Conservation (phyloP, 1,284 basidiomycete genomes). For the Apiotrichum domesticum region DNA sequence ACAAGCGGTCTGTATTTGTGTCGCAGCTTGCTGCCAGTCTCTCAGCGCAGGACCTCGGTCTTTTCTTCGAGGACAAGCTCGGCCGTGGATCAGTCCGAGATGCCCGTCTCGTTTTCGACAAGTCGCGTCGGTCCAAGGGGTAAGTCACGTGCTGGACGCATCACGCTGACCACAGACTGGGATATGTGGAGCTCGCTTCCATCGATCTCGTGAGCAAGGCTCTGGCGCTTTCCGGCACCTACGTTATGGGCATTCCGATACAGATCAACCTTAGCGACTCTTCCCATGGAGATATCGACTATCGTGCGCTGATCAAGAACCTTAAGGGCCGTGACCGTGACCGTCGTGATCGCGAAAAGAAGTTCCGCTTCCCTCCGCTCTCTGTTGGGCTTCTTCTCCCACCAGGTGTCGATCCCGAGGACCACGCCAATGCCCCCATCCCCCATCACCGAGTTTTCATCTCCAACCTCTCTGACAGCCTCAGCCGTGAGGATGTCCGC, state of each 20-base stretch:
- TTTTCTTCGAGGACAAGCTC: conserved; percentile 97
- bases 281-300: conserved; percentile 57
- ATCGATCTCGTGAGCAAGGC: conserved; percentile 89
- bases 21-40: conserved; percentile 93
- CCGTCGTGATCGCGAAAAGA: conserved; percentile 4
- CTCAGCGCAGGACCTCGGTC: conserved; percentile 89
- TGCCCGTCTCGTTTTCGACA: conserved; percentile 89
- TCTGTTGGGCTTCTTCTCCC: conserved; percentile 29
- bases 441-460: conserved; percentile 77
- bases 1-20: conserved; percentile 74
- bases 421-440: conserved; percentile 46
- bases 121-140: conserved; percentile 93
- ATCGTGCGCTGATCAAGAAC: conserved; percentile 8
- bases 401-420: conserved; percentile 42
- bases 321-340: conserved; percentile 9
- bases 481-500: conserved; percentile 91
- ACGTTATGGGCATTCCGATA: conserved; percentile 96
- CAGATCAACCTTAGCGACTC: conserved; percentile 94
- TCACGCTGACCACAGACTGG: conserved; percentile 57
- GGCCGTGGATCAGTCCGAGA: conserved; percentile 89
- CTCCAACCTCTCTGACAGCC: conserved; percentile 91
- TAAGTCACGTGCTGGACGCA: conserved; percentile 47
- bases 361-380: conserved; percentile 33
- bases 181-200: conserved; percentile 90
- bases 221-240: conserved; percentile 69